Evolutionary conservation across 768 basidiomycete genomes (phyloP), one percentile per base, ranked within the genome.

Genomic region (Pleurotus tuber-regium): DNA sequence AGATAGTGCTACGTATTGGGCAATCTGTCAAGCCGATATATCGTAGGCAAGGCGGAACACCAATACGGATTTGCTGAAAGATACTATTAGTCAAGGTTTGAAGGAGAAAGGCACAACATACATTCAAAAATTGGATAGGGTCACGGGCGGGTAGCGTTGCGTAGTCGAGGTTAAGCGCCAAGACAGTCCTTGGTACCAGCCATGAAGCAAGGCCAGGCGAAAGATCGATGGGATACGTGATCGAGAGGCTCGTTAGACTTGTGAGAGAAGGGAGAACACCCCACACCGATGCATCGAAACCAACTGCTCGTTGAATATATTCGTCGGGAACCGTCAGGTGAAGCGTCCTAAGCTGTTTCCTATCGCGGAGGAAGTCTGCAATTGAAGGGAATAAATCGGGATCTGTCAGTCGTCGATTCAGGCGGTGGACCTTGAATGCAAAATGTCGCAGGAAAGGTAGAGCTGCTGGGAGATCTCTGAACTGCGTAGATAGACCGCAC

Each of bases 251-350:
- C n/a, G 66, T 74, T 44, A 89, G 63, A 10, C 70, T 70, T 14
- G 67, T 64, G 21, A 89, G 64, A 4, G 75, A 75, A 0, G 86
- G 86, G 8, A 89, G 68, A 6, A 87, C 80, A 8, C 86, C 86
- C 86, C 85, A 88, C 5, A 82, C 72, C 1, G 82, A 77, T 0
- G 86, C 83, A 55, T 87, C 82, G 56, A 84, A 87, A 23, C 87
- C 87, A 8, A 83, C 72, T 5, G 74, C 70, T 54, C 70, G 70
- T 56, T 79, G 77, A 18, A 72, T 65, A 4, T 54, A 55, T 44
- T 73, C 74, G 18, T 69, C 66, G 3, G 73, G 66, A 1, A 74
- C 74, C 9, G 76, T 70, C 1, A 88, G 70, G 38, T 74, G 69
- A 21, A 87, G 73, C 0, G 77, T 77, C n/a, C 68, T 69, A 33